phyloP scores from a whole-genome alignment of 805 yeast genomes.

The Nakazawaea molendinolei region DNA sequence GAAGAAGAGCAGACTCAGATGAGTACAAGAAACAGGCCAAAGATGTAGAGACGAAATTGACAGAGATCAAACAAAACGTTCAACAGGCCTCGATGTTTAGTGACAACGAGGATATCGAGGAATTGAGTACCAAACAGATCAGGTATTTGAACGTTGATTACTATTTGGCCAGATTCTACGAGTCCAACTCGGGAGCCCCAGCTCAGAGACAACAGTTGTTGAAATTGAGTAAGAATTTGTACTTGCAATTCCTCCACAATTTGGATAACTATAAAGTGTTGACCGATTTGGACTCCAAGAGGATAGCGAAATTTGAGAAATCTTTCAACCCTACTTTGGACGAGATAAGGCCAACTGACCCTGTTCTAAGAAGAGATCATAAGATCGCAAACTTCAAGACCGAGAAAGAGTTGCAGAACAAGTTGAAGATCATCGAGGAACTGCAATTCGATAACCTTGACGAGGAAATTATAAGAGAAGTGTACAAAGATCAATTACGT shows the following conservation, averaged over 20 bases:
- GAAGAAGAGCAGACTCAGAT: slow-evolving; percentile 18
- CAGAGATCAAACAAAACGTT: slow-evolving; percentile 37
- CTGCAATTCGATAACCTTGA: slow-evolving; percentile 34
- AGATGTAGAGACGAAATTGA: slow-evolving; percentile 32
- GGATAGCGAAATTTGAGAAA: slow-evolving; percentile 33
- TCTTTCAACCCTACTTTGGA: slow-evolving; percentile 34
- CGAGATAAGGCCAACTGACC: slow-evolving; percentile 28
- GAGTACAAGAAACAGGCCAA: slow-evolving; percentile 30
- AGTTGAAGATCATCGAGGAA: slow-evolving; percentile 34
- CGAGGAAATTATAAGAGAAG: slow-evolving; percentile 56
- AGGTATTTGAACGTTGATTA: slow-evolving; percentile 55
- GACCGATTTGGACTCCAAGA: slow-evolving; percentile 27
- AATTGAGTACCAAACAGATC: slow-evolving; percentile 56
- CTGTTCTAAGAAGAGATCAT: slow-evolving; percentile 51
- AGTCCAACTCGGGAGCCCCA: slow-evolving; percentile 19
- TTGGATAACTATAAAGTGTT: slow-evolving; percentile 40
- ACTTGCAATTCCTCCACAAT: slow-evolving; percentile 38
- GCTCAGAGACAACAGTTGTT: slow-evolving; percentile 26
- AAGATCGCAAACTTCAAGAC: slow-evolving; percentile 64
- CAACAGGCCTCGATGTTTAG: slow-evolving; percentile 57
- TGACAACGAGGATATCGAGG: slow-evolving; percentile 63
- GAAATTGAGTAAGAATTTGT: slow-evolving; percentile 35
- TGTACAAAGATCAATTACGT: slow-evolving; percentile 50
- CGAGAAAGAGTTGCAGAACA: slow-evolving; percentile 45
- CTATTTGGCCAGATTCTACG: slow-evolving; percentile 41